phyloP scores from a whole-genome alignment of 2,329 filamentous ascomycete species.

The Aspergillus tamarii region DNA sequence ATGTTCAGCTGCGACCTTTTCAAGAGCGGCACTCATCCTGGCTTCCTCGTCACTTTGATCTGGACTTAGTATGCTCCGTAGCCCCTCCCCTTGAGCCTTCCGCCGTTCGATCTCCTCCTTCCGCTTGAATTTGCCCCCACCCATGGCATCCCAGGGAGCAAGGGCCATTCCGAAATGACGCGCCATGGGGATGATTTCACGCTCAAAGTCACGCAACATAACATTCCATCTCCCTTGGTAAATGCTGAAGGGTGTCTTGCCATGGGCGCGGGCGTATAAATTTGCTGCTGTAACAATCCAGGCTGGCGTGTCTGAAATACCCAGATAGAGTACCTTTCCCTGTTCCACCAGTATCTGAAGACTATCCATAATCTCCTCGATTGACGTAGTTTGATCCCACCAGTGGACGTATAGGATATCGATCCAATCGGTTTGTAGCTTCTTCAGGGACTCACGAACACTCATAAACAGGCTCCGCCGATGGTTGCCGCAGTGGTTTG shows the following conservation, averaged over 20 bases:
- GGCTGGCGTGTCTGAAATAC: constrained; percentile 45
- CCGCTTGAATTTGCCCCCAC: constrained; percentile 41
- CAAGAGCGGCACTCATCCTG: constrained; percentile 61
- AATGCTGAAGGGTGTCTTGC: constrained; percentile 44
- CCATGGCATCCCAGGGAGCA: constrained; percentile 63
- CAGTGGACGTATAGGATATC: constrained; percentile 61
- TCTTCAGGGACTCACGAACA: constrained; percentile 49
- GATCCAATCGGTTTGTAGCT: constrained; percentile 57
- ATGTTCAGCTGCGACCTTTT: constrained; percentile 62
- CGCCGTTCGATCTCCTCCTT: no score
- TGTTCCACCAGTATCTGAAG: constrained; percentile 42
- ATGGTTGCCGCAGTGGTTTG: constrained; percentile 52
- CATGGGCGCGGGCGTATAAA: constrained; percentile 42
- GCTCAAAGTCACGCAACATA: constrained; percentile 44
- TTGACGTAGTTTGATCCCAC: constrained; percentile 50
- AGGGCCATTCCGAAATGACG: constrained; percentile 50
- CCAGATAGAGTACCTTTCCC: constrained; percentile 47
- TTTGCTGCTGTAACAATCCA: constrained; percentile 47
- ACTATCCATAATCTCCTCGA: constrained; percentile 42
- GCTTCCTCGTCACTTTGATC: constrained; percentile 41
- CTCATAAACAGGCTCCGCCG: constrained; percentile 47
- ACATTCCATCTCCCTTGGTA: constrained; percentile 47
- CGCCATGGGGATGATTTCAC: constrained; percentile 47
- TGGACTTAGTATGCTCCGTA: no score
- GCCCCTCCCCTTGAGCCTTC: no score